Evolutionary conservation across 371 early-diverging fungal species (phyloP), one percentile per base, ranked within the genome.

Genomic region (Blakeslea trispora): DNA sequence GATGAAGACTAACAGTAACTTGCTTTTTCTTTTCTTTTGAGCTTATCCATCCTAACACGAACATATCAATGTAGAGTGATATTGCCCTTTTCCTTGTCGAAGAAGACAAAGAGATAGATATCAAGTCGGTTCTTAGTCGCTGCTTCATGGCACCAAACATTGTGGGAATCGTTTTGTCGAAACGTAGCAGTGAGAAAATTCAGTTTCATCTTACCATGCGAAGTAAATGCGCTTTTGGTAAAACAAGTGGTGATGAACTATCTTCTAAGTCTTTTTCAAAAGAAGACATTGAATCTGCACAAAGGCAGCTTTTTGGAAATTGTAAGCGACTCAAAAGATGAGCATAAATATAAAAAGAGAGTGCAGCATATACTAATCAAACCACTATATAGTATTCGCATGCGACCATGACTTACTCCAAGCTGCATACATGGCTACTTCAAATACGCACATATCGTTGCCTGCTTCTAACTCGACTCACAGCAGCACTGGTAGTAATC

Each of bases 141-240:
- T 55, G 55, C 9, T 49, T 45, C 15, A 43, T 49, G 15, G 45
- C 55, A 1, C 53, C 63, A 11, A 62, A 47, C 11, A 62, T 62
- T 46, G 52, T 62, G 7, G 63, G 57, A 4, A 57, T 62, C 18
- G 47, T 62, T 57, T 57, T 57, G 2, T 57, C 63, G 11, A 57
- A 62, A 47, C 57, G 56, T 24, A 28, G 7, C 28, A 28, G 28
- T 7, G 51, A 51, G 28, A 53, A 52, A 13, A 48, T 52, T 31
- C 45, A 52, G n/a, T 62, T 52, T 24, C 23, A 52, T 41, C 57
- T 62, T 52, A 53, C 63, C 34, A 57, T 62, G 17, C 57, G 57
- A 41, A 62, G 63, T 47, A 62, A 62, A 57, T 55, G 52, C 19
- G 55, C 52, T 21, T 47, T 62, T 18, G 63, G 63, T 22, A 62